Base-by-base conservation (phyloP, 805 yeast species). In the Lipomyces kockii region DNA sequence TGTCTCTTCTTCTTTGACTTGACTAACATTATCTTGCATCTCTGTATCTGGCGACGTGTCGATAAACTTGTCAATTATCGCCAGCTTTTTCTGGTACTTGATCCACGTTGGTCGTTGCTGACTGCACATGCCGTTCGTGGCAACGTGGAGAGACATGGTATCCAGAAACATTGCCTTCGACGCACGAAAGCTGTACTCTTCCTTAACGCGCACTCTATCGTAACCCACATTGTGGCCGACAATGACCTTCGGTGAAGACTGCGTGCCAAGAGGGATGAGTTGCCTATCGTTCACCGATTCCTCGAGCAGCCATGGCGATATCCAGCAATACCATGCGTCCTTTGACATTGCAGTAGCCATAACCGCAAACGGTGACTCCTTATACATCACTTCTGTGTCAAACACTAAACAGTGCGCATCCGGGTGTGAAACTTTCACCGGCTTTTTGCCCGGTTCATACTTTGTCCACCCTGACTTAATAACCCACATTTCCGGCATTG, bases 281-380 rank as follows among this genome's bases (percentile, higher is more conserved):
- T 92, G 97, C 7, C 74, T 65, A 35, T 63, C 67, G 37, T 88
- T 84, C 22, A 81, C 79, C 2, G 86, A 79, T 60, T 85, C 87
- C 2, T 84, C 85, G 0, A 89, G 83, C 25, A 95, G 77, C 76
- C 84, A 87, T 0, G 99, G 99, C 0, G 97, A 92, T 8, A 92
- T 87, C 99, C 99, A 95, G 0, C 88, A 87, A 75, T 93, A 95
- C 97, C 98, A 92, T 0, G 97, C 97, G 9, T 83, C 80, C 0
- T 82, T 76, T 0, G 97, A 87, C 1, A 83, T 87, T 11, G 97
- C 97, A 0, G 90, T 85, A 1, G 97, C 97, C 78, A 95, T 76
- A 0, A 90, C 86, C 0, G 98, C 88, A 75, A 86, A 93, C 2
- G 83, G 84, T 0, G 95, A 86, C 0, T 86, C 78, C 71, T 91